A percentile compares a stretch with the other conserved stretches of the same genome.
These are phyloP conservation scores for Diaporthe nobilis DNA, from an alignment of 2,329 filamentous ascomycete species.

Conservation along the genomic window DNA sequence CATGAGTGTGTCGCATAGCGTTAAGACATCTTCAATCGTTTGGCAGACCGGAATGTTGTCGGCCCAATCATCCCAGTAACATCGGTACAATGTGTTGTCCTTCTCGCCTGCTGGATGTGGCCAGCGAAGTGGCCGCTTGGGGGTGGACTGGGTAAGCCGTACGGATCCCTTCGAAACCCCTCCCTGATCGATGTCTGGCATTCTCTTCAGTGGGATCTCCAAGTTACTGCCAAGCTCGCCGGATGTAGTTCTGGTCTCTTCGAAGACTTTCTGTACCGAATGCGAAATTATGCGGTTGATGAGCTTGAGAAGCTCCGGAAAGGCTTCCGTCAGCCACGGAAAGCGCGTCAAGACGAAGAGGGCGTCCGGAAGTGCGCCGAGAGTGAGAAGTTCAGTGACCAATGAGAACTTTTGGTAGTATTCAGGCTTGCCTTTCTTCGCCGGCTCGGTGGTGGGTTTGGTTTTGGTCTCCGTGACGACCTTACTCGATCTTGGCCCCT, in stretches of 20 bases:
- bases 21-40: slow-evolving; percentile 90
- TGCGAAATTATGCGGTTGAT: slow-evolving; percentile 89
- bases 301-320: slow-evolving; percentile 82
- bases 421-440: slow-evolving; percentile 51
- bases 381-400: slow-evolving; percentile 86
- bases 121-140: slow-evolving; percentile 84
- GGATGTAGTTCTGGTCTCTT: slow-evolving; percentile 54
- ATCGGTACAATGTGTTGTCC: slow-evolving; percentile 85
- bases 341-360: slow-evolving; percentile 90
- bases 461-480: slow-evolving; percentile 67
- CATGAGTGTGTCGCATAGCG: slow-evolving; percentile 85
- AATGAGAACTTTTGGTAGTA: slow-evolving; percentile 89
- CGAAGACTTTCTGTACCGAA: slow-evolving; percentile 81
- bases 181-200: slow-evolving; percentile 72
- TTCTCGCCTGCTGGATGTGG: slow-evolving; percentile 86
- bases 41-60: slow-evolving; percentile 95
- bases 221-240: background rate
- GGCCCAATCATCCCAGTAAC: slow-evolving; percentile 98
- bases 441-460: slow-evolving; percentile 61
- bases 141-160: slow-evolving; percentile 69
- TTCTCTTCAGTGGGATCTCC: slow-evolving; percentile 54
- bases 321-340: slow-evolving; percentile 90
- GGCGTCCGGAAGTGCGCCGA: slow-evolving; percentile 93
- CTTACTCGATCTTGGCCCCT: slow-evolving; percentile 68
- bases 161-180: slow-evolving; percentile 79